Percentiles rank a stretch among this genome's conserved stretches.
Conservation (phyloP, 768 basidiomycete species). For the Lactarius vividus region DNA sequence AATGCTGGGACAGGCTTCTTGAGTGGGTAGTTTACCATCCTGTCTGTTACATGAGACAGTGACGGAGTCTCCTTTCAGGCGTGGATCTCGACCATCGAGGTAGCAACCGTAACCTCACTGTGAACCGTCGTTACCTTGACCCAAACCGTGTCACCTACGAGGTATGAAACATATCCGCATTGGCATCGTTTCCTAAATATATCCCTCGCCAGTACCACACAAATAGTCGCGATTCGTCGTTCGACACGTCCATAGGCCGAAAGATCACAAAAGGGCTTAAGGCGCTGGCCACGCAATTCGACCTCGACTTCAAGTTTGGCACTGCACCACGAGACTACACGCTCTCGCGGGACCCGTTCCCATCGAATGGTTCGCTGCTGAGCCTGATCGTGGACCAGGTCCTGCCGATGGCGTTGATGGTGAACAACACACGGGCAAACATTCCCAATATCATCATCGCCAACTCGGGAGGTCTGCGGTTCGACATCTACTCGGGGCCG, state of each 20-base stretch:
- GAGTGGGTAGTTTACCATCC: background rate
- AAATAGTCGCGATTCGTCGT: constrained; percentile 44
- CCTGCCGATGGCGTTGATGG: constrained; percentile 41
- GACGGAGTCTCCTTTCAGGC: constrained; percentile 34
- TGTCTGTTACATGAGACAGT: constrained; percentile 1
- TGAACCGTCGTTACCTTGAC: constrained; percentile 74
- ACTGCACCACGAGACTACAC: constrained; percentile 76
- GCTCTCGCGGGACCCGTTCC: constrained; percentile 59
- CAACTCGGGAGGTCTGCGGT: constrained; percentile 64
- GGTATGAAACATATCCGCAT: constrained; percentile 36
- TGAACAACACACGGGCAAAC: constrained; percentile 60
- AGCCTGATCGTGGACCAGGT: constrained; percentile 54
- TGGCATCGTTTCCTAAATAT: background rate
- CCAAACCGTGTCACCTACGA: constrained; percentile 76
- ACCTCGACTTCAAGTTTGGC: constrained; percentile 64
- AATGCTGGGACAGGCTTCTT: constrained; percentile 39
- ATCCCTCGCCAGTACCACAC: constrained; percentile 59
- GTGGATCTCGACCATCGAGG: constrained; percentile 46
- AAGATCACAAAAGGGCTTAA: constrained; percentile 55
- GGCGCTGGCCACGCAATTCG: constrained; percentile 52
- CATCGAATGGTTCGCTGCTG: constrained; percentile 58
- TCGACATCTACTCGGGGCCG: constrained; percentile 61
- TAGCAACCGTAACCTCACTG: constrained; percentile 51
- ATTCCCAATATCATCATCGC: constrained; percentile 63
- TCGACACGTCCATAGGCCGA: constrained; percentile 58